A percentile compares a stretch with the other conserved stretches of the same genome.
These are phyloP conservation scores for Rhizopogon vulgaris DNA, from an alignment of 768 basidiomycete genomes.

Conservation along the genomic window DNA sequence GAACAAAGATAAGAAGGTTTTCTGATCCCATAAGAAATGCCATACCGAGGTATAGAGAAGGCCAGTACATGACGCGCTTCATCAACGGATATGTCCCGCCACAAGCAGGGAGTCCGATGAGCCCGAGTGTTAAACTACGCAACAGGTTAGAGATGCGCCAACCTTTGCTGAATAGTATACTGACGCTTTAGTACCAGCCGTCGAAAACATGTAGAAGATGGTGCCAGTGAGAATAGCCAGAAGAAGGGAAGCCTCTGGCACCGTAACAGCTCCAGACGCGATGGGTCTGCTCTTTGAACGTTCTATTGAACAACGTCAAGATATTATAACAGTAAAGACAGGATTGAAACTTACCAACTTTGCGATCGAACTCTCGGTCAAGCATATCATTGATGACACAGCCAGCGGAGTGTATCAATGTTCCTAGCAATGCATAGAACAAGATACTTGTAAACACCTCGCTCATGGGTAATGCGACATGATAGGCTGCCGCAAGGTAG, in stretches of 20 bases:
- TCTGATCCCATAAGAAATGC: not conserved
- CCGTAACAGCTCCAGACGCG: conserved; percentile 42
- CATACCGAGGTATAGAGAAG: conserved; percentile 24
- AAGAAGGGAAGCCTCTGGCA: conserved; percentile 34
- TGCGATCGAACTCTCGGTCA: conserved; percentile 45
- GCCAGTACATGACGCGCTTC: conserved; percentile 25
- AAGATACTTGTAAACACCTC: not conserved
- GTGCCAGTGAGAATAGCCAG: conserved; percentile 23
- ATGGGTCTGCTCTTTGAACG: conserved; percentile 44
- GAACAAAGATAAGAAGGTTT: not conserved
- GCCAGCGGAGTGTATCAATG: conserved; percentile 37
- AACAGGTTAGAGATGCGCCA: not conserved
- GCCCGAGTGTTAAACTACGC: conserved; percentile 11
- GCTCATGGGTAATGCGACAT: not conserved
- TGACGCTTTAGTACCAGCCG: conserved; percentile 1
- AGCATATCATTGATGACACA: conserved; percentile 54
- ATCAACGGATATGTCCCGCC: conserved; percentile 21
- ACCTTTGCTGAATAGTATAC: not conserved
- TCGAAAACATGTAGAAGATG: conserved; percentile 7
- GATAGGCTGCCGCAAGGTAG: not conserved
- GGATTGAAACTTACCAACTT: conserved; percentile 37
- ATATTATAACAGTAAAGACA: not conserved
- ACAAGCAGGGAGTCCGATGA: conserved; percentile 15
- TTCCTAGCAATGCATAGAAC: conserved; percentile 2
- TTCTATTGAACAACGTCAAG: conserved; percentile 24